These are phyloP conservation scores for Aquilaria agallochum DNA, from an alignment of 441 rosid genomes.

Conservation along the genomic window DNA sequence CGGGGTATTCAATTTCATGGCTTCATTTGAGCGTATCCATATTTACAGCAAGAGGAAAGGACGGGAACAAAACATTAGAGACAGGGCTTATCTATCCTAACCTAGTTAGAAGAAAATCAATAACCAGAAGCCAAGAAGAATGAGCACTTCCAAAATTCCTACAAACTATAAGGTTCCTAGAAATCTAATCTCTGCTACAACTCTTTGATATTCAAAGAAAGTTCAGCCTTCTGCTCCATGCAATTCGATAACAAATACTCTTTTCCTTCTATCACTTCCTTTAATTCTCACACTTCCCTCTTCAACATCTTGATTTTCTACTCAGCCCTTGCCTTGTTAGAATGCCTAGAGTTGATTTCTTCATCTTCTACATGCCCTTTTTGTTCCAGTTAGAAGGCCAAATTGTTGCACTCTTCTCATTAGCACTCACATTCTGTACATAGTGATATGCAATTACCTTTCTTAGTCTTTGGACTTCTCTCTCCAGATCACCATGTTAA, in stretches of 20 bases:
- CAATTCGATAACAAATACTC: too few species aligned
- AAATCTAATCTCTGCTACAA: too few species aligned
- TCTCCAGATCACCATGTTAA: conserved; percentile 72
- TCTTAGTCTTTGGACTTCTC: conserved; percentile 82
- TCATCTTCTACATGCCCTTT: conserved; percentile 47
- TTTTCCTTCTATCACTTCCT: conserved; percentile 28
- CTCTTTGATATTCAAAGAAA: too few species aligned
- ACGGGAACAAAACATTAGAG: too few species aligned
- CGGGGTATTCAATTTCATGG: too few species aligned
- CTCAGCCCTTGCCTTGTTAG: conserved; percentile 42
- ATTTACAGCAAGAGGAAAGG: too few species aligned
- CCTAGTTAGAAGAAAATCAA: not conserved
- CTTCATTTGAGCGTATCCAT: too few species aligned
- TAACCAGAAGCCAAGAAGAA: conserved; percentile 3
- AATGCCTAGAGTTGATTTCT: conserved; percentile 32
- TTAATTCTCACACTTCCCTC: conserved; percentile 83
- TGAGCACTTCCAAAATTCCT: too few species aligned
- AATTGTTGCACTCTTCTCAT: conserved; percentile 37
- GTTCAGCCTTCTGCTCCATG: too few species aligned
- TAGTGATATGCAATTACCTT: conserved; percentile 87
- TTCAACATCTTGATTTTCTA: conserved; percentile 72
- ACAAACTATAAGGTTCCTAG: too few species aligned
- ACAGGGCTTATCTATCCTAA: too few species aligned
- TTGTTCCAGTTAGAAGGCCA: conserved; percentile 59
- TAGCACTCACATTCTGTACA: conserved; percentile 32